Percentiles rank a stretch among this genome's conserved stretches.
phyloP scores from a whole-genome alignment of 306 rosid genomes.

The Malus sylvestris region DNA sequence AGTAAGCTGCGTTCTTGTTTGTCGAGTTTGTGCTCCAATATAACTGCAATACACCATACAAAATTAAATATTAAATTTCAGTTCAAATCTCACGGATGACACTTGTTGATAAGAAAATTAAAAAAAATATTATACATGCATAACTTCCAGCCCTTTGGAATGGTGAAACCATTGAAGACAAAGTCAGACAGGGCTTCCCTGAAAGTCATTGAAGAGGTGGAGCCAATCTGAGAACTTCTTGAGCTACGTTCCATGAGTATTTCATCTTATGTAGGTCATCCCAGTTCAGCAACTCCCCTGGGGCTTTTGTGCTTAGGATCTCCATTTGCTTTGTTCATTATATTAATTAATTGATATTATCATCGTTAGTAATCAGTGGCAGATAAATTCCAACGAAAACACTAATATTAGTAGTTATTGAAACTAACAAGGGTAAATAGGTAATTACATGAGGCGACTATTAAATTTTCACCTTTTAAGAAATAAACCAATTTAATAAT shows the following conservation, averaged over 20 bases:
- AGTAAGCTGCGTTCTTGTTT: too few relatives aligned
- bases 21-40: too few relatives aligned
- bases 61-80: too few relatives aligned
- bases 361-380: neutral
- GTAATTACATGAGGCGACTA: neutral
- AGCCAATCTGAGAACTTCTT: constrained; percentile 78
- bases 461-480: too few relatives aligned
- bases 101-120: too few relatives aligned
- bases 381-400: neutral
- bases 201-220: constrained; percentile 88
- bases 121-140: too few relatives aligned
- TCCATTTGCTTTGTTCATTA: constrained; percentile 71
- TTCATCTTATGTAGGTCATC: constrained; percentile 76
- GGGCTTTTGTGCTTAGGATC: constrained; percentile 45
- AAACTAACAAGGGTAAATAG: neutral
- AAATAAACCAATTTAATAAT: too few relatives aligned
- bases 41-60: too few relatives aligned
- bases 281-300: constrained; percentile 75
- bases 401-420: neutral
- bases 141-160: constrained; percentile 89
- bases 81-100: too few relatives aligned
- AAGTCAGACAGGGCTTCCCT: constrained; percentile 72
- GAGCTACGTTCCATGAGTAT: constrained; percentile 84
- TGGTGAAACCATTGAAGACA: constrained; percentile 67
- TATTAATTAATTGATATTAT: neutral